Conservation (phyloP, 768 basidiomycete species). For the Stropharia rugosoannulata region DNA sequence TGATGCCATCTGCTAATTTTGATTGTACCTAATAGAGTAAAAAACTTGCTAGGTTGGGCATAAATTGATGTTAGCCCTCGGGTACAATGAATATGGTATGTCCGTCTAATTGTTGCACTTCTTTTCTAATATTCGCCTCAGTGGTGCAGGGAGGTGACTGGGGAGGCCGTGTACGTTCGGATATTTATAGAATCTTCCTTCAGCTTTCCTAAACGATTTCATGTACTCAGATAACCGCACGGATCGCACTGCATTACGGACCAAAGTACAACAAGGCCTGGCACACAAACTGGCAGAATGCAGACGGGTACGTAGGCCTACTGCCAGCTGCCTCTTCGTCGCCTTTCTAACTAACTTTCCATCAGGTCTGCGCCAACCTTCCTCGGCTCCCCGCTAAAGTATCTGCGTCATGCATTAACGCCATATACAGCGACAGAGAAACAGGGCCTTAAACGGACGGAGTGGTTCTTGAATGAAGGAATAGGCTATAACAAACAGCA, state of each 20-base stretch:
- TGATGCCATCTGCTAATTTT: neutral
- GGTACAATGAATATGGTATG: conserved; percentile 50
- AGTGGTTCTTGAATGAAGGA: conserved; percentile 28
- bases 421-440: conserved; percentile 33
- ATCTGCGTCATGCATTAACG: conserved; percentile 22
- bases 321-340: neutral
- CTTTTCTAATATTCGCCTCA: conserved; percentile 9
- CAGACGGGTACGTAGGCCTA: conserved; percentile 9
- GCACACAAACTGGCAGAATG: conserved; percentile 48
- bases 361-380: conserved; percentile 18
- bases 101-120: conserved; percentile 29
- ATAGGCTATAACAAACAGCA: conserved; percentile 40
- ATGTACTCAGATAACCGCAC: conserved; percentile 20
- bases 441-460: conserved; percentile 27
- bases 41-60: conserved; percentile 32
- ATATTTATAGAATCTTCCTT: neutral
- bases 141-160: conserved; percentile 52
- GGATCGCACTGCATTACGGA: conserved; percentile 26
- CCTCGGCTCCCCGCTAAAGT: conserved; percentile 20
- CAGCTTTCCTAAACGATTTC: conserved; percentile 9
- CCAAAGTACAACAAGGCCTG: conserved; percentile 44
- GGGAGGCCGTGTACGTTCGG: conserved; percentile 34
- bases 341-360: neutral
- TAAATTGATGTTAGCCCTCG: conserved; percentile 49
- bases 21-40: neutral